Base-by-base conservation (phyloP, 2,329 filamentous ascomycete species). In the Pestalotiopsis fici region DNA sequence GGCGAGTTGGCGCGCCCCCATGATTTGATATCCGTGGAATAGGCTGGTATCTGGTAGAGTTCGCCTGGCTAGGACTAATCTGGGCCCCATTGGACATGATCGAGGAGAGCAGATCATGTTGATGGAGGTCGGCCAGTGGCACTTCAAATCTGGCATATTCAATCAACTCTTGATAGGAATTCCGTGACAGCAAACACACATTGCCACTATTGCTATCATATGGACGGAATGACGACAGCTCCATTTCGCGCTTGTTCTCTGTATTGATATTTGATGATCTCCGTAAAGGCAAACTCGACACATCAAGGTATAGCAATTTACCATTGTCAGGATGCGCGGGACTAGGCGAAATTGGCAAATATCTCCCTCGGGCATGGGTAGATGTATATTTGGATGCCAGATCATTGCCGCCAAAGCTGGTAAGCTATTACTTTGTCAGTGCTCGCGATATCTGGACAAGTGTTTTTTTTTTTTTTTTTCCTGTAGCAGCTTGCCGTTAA, bases 191-290 rank as follows among this genome's bases (percentile, higher is more conserved):
- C 3, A 68, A 27, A 27, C 68, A 70, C 1, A 69, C 71, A 3
- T 67, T 66, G 12, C 68, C 66, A 7, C 23, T n/a, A n/a, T 66
- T 66, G 21, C 67, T 65, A 35, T 35, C 31, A 56, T 72, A 74
- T 1, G 69, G 37, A 6, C 28, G 67, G 28, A 74, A 61, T 1
- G 57, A 65, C 3, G 43, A 60, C 5, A 68, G 43, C 11, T 13
- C n/a, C 28, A 73, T 69, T n/a, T 47, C 37, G 39, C 70, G 61
- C 15, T 63, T 67, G 1, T 3, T 56, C 2, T 64, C 60, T 39
- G 71, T 71, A 23, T 72, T 68, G 3, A 74, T 69, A 18, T 72
- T 73, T 12, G 71, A 70, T 3, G 65, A 68, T 67, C 71, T 74
- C 21, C 62, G 23, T 28, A 74, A 57, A 43, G 59, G 21, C 13